phyloP scores from a whole-genome alignment of 331 rosid genomes.

The Malus hybrid region DNA sequence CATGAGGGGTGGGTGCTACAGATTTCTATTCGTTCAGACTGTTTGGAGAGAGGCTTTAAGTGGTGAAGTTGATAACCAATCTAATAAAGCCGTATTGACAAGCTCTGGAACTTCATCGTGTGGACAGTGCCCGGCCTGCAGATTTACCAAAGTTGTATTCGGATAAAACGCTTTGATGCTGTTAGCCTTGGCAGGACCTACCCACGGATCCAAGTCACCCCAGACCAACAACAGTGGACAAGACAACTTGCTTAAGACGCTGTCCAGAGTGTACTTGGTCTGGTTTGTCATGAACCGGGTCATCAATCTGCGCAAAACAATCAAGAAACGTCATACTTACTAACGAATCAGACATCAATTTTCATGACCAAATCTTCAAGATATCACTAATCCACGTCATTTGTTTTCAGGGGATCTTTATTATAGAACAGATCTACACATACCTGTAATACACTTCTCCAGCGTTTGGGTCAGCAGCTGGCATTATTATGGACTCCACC shows the following conservation, averaged over 20 bases:
- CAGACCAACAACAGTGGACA: conserved; percentile 78
- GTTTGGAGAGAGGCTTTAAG: conserved; percentile 39
- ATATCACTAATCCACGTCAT: not conserved
- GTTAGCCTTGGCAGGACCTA: conserved; percentile 79
- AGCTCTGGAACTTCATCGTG: conserved; percentile 81
- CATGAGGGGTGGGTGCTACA: not conserved
- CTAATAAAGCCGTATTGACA: conserved; percentile 67
- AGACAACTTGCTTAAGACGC: conserved; percentile 51
- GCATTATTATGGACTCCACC: conserved; percentile 75
- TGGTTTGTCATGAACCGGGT: conserved; percentile 69
- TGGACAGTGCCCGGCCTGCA: conserved; percentile 92
- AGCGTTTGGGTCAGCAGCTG: conserved; percentile 89
- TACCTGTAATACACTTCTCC: conserved; percentile 95
- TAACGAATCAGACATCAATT: not conserved
- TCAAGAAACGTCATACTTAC: not conserved
- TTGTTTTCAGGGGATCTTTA: not conserved
- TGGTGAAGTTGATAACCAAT: conserved; percentile 54
- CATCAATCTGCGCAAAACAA: conserved; percentile 60
- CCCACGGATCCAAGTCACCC: conserved; percentile 99
- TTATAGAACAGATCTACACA: not conserved
- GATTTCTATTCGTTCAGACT: conserved; percentile 22
- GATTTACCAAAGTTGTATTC: conserved; percentile 53
- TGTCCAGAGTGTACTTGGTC: conserved; percentile 68
- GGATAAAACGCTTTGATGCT: conserved; percentile 72
- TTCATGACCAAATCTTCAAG: not conserved